Evolutionary conservation across 2,329 filamentous ascomycete genomes (phyloP).

Genomic region (Microdochium bolleyi): DNA sequence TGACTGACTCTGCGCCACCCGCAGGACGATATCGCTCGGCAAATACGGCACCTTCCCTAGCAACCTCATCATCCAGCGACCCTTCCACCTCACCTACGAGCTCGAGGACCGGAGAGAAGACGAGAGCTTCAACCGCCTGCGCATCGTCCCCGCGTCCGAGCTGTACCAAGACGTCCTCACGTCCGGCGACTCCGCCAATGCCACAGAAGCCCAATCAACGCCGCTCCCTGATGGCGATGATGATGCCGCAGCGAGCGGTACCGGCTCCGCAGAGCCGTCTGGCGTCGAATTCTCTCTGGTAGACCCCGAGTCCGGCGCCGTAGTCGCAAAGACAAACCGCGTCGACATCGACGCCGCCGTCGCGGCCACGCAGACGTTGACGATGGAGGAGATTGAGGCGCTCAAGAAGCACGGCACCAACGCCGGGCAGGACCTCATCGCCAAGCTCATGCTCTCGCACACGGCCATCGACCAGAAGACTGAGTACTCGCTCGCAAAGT

Average conservation of each 20-base stretch:
- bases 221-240: slow-evolving; percentile 28
- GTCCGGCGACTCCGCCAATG: slow-evolving; percentile 25
- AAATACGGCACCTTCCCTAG: slow-evolving; percentile 90
- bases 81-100: slow-evolving; percentile 88
- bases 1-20: slow-evolving; percentile 5
- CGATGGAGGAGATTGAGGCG: slow-evolving; percentile 67
- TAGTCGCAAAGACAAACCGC: slow-evolving; percentile 47
- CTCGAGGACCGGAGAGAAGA: slow-evolving; percentile 63
- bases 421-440: slow-evolving; percentile 81
- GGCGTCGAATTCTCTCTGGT: slow-evolving; percentile 37
- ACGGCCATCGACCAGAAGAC: slow-evolving; percentile 91
- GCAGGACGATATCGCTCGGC: slow-evolving; percentile 75
- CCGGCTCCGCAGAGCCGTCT: slow-evolving; percentile 36
- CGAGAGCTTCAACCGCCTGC: slow-evolving; percentile 60
- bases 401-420: slow-evolving; percentile 66
- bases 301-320: slow-evolving; percentile 35
- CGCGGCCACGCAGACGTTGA: slow-evolving; percentile 64
- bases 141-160: slow-evolving; percentile 73
- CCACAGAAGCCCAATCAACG: slow-evolving; percentile 25
- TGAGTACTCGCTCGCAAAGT: slow-evolving; percentile 86
- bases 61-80: slow-evolving; percentile 84
- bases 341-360: slow-evolving; percentile 53
- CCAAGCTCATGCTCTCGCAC: slow-evolving; percentile 87
- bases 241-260: slow-evolving; percentile 17
- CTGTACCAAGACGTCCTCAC: slow-evolving; percentile 71